phyloP scores from a whole-genome alignment of 2,329 filamentous ascomycete species.

The Fusarium redolens region DNA sequence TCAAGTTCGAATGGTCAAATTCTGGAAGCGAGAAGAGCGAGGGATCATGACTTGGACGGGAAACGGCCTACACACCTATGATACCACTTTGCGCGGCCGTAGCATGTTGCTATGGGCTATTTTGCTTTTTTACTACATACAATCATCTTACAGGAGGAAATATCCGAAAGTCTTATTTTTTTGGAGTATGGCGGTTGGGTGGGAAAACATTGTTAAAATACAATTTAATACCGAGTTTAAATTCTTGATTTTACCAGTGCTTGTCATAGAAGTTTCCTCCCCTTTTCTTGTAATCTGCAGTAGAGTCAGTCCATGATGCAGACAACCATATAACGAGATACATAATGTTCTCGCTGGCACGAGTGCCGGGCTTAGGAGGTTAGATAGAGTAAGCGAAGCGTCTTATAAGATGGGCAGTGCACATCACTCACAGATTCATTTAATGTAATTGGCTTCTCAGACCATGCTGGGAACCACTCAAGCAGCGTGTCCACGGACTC shows the following conservation, averaged over 20 bases:
- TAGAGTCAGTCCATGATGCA: not conserved
- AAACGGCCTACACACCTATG: constrained; percentile 44
- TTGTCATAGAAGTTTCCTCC: not conserved
- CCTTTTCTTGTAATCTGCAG: not conserved
- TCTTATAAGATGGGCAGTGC: not conserved
- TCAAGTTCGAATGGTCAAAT: constrained; percentile 3
- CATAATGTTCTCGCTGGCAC: too few species aligned
- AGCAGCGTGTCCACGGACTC: not conserved
- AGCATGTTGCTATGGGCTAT: constrained; percentile 27
- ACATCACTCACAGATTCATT: not conserved
- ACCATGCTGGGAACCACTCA: not conserved
- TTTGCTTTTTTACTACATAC: constrained; percentile 32
- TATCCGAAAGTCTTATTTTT: constrained; percentile 1
- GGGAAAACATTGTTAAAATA: not conserved
- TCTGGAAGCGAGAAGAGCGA: constrained; percentile 13
- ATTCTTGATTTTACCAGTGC: not conserved
- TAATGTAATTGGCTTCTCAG: not conserved
- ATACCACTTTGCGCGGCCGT: constrained; percentile 47
- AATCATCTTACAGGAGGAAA: constrained; percentile 7
- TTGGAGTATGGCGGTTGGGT: constrained; percentile 11
- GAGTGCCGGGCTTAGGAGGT: not conserved
- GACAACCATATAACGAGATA: not conserved
- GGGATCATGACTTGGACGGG: constrained; percentile 35
- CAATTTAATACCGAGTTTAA: not conserved
- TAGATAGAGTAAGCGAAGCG: not conserved